Evolutionary conservation across 2,329 filamentous ascomycete species (phyloP).

Genomic region (Orbilia ellipsospora): DNA sequence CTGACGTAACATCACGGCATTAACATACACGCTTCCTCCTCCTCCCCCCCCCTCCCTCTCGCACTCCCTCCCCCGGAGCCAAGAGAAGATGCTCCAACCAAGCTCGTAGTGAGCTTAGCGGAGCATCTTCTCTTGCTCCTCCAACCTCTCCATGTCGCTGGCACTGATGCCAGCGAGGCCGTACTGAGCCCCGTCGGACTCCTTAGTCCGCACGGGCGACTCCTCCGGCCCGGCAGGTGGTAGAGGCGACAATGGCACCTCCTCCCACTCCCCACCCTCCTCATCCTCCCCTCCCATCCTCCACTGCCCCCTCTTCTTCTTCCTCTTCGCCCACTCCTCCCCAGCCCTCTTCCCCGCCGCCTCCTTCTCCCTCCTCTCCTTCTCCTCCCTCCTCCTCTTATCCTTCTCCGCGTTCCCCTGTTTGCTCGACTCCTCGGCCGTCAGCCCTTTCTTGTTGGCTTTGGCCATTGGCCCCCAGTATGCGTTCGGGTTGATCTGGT

Average conservation of each 20-base stretch:
- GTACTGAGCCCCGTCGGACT: constrained; percentile 50
- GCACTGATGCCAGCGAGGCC: constrained; percentile 47
- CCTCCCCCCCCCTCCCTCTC: background rate
- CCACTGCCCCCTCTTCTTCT: constrained; percentile 3
- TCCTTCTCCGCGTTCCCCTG: constrained; percentile 51
- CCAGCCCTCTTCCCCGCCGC: background rate
- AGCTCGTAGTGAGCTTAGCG: background rate
- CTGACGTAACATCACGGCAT: background rate
- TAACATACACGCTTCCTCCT: background rate
- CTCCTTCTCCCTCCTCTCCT: constrained; percentile 16
- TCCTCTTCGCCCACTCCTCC: background rate
- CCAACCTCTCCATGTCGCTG: constrained; percentile 40
- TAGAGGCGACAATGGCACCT: constrained; percentile 8
- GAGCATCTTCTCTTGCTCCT: constrained; percentile 25
- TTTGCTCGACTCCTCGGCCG: constrained; percentile 44
- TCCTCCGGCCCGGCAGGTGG: constrained; percentile 16
- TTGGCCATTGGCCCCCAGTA: constrained; percentile 90
- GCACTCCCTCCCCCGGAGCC: background rate
- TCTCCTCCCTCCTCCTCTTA: constrained; percentile 39
- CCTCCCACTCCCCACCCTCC: background rate
- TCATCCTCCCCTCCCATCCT: background rate
- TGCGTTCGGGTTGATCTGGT: constrained; percentile 87
- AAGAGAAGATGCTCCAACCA: background rate
- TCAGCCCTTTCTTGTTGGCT: constrained; percentile 43
- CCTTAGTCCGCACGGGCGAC: constrained; percentile 15